Evolutionary conservation across 169 alveolate genomes (phyloP).

Genomic region (Eimeria zaria): DNA sequence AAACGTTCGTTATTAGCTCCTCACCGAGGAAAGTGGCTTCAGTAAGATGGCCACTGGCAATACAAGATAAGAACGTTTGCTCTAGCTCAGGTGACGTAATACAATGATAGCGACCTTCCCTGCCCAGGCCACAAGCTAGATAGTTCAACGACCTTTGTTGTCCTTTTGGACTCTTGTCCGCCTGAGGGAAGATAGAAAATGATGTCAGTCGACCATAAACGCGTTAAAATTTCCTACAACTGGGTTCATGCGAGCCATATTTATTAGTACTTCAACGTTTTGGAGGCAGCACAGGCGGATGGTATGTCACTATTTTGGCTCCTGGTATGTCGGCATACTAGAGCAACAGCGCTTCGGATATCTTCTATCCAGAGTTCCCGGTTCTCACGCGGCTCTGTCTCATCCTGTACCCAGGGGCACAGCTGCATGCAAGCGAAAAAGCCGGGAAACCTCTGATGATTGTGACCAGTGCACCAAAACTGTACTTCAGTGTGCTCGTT

Average conservation of each 20-base stretch:
- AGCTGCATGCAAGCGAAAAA: background rate
- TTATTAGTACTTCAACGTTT: background rate
- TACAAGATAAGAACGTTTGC: constrained; percentile 16
- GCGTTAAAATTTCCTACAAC: background rate
- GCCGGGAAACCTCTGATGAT: background rate
- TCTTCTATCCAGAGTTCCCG: constrained; percentile 61
- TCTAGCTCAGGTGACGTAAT: constrained; percentile 55
- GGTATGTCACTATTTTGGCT: background rate
- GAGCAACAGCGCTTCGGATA: constrained; percentile 70
- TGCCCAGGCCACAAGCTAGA: background rate
- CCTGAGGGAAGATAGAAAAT: background rate
- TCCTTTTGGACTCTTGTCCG: constrained; percentile 52
- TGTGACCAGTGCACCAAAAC: background rate
- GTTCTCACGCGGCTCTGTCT: background rate
- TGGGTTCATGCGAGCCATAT: background rate
- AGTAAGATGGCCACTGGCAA: constrained; percentile 67
- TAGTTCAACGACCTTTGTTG: constrained; percentile 29
- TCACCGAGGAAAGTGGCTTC: constrained; percentile 65
- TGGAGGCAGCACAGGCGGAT: background rate
- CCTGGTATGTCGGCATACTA: background rate
- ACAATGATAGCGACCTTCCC: background rate
- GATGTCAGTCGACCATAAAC: too few relatives aligned
- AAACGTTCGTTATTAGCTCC: constrained; percentile 15
- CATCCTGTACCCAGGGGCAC: constrained; percentile 71
- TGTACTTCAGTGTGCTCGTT: background rate